A percentile compares a stretch with the other conserved stretches of the same genome.
Conservation (phyloP, 1,284 basidiomycete genomes). For the Mycena citricolor region DNA sequence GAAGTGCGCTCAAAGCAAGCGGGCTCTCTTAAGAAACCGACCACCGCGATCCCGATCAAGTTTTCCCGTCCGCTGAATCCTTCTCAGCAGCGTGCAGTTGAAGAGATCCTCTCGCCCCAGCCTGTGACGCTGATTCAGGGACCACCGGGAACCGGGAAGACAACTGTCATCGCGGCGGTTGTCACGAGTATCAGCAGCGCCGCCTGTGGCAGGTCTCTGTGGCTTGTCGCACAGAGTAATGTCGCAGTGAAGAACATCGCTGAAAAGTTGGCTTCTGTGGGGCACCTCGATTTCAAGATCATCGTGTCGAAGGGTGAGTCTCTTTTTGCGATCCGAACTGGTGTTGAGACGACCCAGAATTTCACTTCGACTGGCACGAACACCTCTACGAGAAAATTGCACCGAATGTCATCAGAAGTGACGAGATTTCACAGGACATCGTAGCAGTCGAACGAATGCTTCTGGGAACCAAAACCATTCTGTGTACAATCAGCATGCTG, state of each 20-base stretch:
- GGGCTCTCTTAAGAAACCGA: constrained; percentile 47
- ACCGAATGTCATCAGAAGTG: constrained; percentile 43
- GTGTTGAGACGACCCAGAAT: constrained; percentile 39
- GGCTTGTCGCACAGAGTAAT: constrained; percentile 59
- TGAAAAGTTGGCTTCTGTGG: constrained; percentile 45
- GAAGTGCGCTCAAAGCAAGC: constrained; percentile 46
- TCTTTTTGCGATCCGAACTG: not conserved
- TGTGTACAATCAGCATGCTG: constrained; percentile 62
- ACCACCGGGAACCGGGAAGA: constrained; percentile 53
- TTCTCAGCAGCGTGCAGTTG: constrained; percentile 23
- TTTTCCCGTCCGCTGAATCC: constrained; percentile 35
- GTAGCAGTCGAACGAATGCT: constrained; percentile 31
- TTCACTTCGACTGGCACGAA: constrained; percentile 62
- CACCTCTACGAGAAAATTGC: constrained; percentile 51
- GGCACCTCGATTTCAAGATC: constrained; percentile 45
- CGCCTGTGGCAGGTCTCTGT: constrained; percentile 37
- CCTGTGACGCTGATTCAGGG: constrained; percentile 36
- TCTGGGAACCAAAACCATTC: constrained; percentile 44
- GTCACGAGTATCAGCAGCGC: constrained; percentile 34
- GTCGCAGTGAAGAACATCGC: constrained; percentile 59
- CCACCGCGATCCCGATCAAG: constrained; percentile 2
- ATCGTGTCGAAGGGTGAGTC: constrained; percentile 42
- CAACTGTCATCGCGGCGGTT: constrained; percentile 55
- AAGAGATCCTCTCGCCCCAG: constrained; percentile 8
- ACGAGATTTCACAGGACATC: constrained; percentile 32